Base-by-base conservation (phyloP, 1,284 basidiomycete genomes). In the Ganoderma boninense region DNA sequence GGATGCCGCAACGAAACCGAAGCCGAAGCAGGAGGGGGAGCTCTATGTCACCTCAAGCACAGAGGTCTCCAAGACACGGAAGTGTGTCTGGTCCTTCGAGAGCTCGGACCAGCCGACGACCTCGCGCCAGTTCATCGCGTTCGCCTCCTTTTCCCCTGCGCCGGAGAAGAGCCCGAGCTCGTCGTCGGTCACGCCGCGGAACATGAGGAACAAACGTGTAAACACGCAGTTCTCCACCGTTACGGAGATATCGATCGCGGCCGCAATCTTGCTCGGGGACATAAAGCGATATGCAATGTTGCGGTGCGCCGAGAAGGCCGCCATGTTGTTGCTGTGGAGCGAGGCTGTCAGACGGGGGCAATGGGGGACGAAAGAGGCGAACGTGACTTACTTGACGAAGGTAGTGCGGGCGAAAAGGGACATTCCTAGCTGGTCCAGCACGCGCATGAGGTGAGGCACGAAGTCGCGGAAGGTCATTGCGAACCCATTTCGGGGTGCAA, bases 201-300 rank as follows among this genome's bases (percentile, higher is more conserved):
- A 95, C 80, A 95, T 93, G 67, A 95, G 86, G 84, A 95, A 95
- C 35, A 95, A 81, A 29, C 93, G 89, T n/a, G 92, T 95, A 80
- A 94, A 95, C 70, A 92, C 84, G 77, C 92, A 94, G 35, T 90
- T 89, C 66, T 94, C 92, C 18, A 87, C 85, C 0, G 91, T 92
- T n/a, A 95, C 89, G 1, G 90, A 89, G 73, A 95, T 93, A 77
- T 95, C 93, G 70, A 95, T 89, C n/a, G 93, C 93, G 0, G 92
- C 89, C 10, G 93, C 92, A 62, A 95, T 91, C 73, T 88, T 91
- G 70, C 85, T 84, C 3, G 93, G 94, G 11, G 89, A 86, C 73
- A 95, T 86, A 81, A 95, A 95, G n/a, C 93, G 89, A 77, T 95
- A 95, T 14, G 93, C 94, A 71, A 95, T 92, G 80, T 95, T 93